Base-by-base conservation (phyloP, 225 moss, liverwort and hornwort species). In the Anthoceros angustus region DNA sequence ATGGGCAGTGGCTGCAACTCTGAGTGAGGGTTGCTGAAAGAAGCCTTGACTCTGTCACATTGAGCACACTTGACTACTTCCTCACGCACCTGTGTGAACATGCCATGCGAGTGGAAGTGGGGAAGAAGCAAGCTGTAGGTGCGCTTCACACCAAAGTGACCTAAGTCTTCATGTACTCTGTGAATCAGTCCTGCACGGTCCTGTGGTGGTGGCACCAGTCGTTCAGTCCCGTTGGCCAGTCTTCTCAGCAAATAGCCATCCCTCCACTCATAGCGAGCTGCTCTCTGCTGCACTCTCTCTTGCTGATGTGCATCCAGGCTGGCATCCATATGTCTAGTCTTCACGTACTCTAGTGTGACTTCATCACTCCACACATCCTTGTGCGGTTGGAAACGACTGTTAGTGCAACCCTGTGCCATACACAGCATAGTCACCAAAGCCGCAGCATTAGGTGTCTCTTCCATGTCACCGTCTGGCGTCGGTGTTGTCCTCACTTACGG, bases 1-100 rank as follows among this genome's bases (percentile, higher is more conserved):
- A 65, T 65, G 32, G 64, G 64, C 7, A 65, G 38, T 5, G 64
- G 64, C 5, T 65, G 32, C 9, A 65, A 25, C 12, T 65, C 32
- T 24, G 12, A 16, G 16, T n/a, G 23, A 39, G 23, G 25, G 6
- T 26, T 16, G 9, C 18, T 65, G 64, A 65, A 65, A 32, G 64
- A 65, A 24, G 32, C 64, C 12, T 40, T 15, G 23, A 65, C 64
- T 8, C 32, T 5, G 8, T 65, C 64, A 65, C 32, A 65, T 26
- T 45, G 43, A 9, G 9, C 43, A 14, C 43, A 45, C 14, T 45
- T 45, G 9, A 45, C 14, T 14, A 45, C 43, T 14, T 8, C 43
- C 9, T 45, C 43, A 8, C 43, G 43, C 9, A 45, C 43, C 43
- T 45, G 43, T 14, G 14, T 9, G 14, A 8, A 45, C 43, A 45